These are phyloP conservation scores for Geosmithia morbida DNA, from an alignment of 2,329 filamentous ascomycete species.

Conservation along the genomic window DNA sequence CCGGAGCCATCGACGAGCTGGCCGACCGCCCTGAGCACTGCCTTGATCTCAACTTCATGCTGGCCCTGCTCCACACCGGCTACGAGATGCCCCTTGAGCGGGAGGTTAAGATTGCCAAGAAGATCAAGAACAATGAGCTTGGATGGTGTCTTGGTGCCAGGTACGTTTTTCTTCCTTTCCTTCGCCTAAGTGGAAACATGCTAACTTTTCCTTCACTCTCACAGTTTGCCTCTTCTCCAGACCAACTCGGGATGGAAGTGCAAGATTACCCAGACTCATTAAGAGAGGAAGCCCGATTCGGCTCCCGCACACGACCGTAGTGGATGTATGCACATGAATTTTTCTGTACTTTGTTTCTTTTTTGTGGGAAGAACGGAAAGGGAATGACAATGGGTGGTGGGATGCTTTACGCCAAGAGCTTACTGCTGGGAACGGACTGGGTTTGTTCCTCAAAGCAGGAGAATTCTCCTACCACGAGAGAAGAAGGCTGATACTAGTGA, in stretches of 20 bases:
- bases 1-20: constrained; percentile 68
- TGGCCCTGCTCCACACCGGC: constrained; percentile 80
- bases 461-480: not conserved
- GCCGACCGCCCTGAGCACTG: constrained; percentile 77
- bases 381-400: not conserved
- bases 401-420: not conserved
- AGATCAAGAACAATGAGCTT: constrained; percentile 92
- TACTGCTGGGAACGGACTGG: not conserved
- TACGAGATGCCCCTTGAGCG: constrained; percentile 97
- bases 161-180: constrained; percentile 33
- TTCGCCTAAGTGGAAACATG: not conserved
- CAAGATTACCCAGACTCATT: constrained; percentile 56
- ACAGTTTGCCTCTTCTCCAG: constrained; percentile 68
- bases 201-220: constrained; percentile 1
- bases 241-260: constrained; percentile 82
- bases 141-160: constrained; percentile 97
- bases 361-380: not conserved
- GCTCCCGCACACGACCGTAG: not conserved
- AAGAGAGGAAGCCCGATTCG: not conserved
- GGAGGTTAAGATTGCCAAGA: constrained; percentile 97
- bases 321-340: not conserved
- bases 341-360: not conserved
- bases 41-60: constrained; percentile 92
- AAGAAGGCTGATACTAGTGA: constrained; percentile 2
- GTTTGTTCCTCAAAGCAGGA: not conserved